Evolutionary conservation across 1,284 basidiomycete genomes (phyloP).

Genomic region (Austroboletus novae-zelandiae): DNA sequence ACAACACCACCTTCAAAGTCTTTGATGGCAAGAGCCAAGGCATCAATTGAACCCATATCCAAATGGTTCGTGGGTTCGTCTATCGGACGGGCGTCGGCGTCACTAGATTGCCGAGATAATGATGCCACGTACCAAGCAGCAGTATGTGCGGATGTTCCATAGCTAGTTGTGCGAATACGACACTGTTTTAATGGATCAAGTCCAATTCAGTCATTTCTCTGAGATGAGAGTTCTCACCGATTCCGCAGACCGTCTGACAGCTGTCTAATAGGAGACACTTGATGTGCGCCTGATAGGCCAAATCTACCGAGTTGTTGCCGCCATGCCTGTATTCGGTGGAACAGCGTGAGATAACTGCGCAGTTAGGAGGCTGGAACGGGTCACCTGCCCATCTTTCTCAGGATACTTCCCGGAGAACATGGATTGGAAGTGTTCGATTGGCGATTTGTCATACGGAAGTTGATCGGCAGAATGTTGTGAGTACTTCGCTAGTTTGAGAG

Average conservation of each 20-base stretch:
- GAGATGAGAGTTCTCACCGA: slow-evolving; percentile 51
- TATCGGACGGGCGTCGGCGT: slow-evolving; percentile 21
- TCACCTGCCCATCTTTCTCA: slow-evolving; percentile 82
- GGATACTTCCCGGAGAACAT: slow-evolving; percentile 86
- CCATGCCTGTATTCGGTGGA: slow-evolving; percentile 67
- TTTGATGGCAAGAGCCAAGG: slow-evolving; percentile 92
- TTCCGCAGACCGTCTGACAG: slow-evolving; percentile 96
- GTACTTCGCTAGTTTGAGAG: slow-evolving; percentile 95
- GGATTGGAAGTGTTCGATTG: slow-evolving; percentile 92
- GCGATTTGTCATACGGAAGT: slow-evolving; percentile 89
- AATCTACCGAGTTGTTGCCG: slow-evolving; percentile 93
- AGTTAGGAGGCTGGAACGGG: slow-evolving; percentile 11
- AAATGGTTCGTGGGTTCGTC: slow-evolving; percentile 93
- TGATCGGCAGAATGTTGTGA: slow-evolving; percentile 99
- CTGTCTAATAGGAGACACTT: slow-evolving; percentile 90
- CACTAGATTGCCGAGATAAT: slow-evolving; percentile 9
- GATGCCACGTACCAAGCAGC: slow-evolving; percentile 59
- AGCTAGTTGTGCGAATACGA: slow-evolving; percentile 89
- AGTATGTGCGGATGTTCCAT: slow-evolving; percentile 95
- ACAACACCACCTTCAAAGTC: slow-evolving; percentile 97
- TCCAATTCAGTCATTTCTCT: slow-evolving; percentile 1
- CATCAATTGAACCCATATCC: slow-evolving; percentile 96
- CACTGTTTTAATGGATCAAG: slow-evolving; percentile 44
- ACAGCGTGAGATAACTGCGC: slow-evolving; percentile 8
- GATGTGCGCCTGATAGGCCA: slow-evolving; percentile 92